These are phyloP conservation scores for Diaporthe longicolla DNA, from an alignment of 2,329 filamentous ascomycete genomes.

Conservation along the genomic window DNA sequence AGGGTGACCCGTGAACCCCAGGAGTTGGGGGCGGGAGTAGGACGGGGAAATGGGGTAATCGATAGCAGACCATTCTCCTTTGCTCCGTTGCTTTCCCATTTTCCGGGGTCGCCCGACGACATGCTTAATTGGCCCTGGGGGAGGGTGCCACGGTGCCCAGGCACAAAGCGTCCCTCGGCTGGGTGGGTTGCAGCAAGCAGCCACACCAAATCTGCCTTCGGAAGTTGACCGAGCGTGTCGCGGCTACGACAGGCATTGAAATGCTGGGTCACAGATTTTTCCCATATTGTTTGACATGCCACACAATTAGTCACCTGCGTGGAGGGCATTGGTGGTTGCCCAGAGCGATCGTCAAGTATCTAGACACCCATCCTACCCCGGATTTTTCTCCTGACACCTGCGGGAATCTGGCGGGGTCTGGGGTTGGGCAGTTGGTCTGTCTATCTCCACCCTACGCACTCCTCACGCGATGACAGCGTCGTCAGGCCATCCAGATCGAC, in stretches of 20 bases:
- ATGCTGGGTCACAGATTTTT: slow-evolving; percentile 16
- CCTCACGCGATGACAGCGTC: slow-evolving; percentile 32
- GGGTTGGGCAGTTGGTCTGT: not conserved
- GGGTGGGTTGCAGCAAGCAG: slow-evolving; percentile 27
- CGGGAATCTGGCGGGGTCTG: slow-evolving; percentile 22
- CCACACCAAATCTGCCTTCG: slow-evolving; percentile 15
- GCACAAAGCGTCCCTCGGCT: slow-evolving; percentile 4
- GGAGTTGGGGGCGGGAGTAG: slow-evolving; percentile 25
- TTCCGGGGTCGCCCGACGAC: slow-evolving; percentile 31
- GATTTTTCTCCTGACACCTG: slow-evolving; percentile 24
- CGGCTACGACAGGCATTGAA: slow-evolving; percentile 19
- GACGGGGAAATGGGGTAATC: not conserved
- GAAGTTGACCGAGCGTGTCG: slow-evolving; percentile 32
- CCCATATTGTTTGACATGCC: slow-evolving; percentile 24
- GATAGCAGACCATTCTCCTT: not conserved
- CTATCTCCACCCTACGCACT: slow-evolving; percentile 4
- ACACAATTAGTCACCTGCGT: slow-evolving; percentile 9
- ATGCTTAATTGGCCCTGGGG: slow-evolving; percentile 16
- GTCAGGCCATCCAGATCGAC: slow-evolving; percentile 28
- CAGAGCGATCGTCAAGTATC: slow-evolving; percentile 23
- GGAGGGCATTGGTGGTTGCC: not conserved
- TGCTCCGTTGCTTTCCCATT: slow-evolving; percentile 25
- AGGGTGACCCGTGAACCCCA: slow-evolving; percentile 20
- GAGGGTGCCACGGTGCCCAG: slow-evolving; percentile 16
- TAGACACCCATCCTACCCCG: slow-evolving; percentile 21